Base-by-base conservation (phyloP, 139 green algal genomes). In the Chlorella ohadii region DNA sequence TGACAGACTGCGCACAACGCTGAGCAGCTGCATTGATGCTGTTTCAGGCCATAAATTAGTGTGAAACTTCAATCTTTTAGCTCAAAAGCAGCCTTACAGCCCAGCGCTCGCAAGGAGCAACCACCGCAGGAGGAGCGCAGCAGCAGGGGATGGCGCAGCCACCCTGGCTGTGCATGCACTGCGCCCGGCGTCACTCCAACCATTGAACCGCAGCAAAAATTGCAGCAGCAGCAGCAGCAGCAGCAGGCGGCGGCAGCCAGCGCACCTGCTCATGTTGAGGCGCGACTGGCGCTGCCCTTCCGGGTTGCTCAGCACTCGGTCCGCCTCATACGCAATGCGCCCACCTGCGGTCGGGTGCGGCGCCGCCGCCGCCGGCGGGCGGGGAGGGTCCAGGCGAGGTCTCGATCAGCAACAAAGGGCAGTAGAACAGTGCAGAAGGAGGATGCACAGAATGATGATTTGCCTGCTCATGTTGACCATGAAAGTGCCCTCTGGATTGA, bases 201-300 rank as follows among this genome's bases (percentile, higher is more conserved):
- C n/a, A n/a, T n/a, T n/a, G n/a, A n/a, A n/a, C n/a, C n/a, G n/a
- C n/a, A n/a, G n/a, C n/a, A n/a, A n/a, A n/a, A n/a, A n/a, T n/a
- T n/a, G n/a, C n/a, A n/a, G n/a, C n/a, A 59, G 12, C 51, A 75
- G 20, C 28, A 51, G 27, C 28, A 28, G 44, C 36, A 36, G 36
- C 68, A 51, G 6, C 38, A 36, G 34, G 36, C 36, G 33, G 36
- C 38, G 65, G 28, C 72, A 16, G 17, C n/a, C 20, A 5, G 38
- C n/a, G 25, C 61, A 85, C 84, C 87, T 81, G 51, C 79, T 88
- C 72, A 91, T 84, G 82, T 87, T 89, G 6, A 91, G 72, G 55
- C 86, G 86, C 67, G 47, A 68, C 15, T 59, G 79, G 39, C 67
- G 83, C 78, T 67, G 71, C 51, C 75, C 88, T 74, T 78, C 86